phyloP scores from a whole-genome alignment of 2,329 filamentous ascomycete genomes.

The Ophiostoma piceae region DNA sequence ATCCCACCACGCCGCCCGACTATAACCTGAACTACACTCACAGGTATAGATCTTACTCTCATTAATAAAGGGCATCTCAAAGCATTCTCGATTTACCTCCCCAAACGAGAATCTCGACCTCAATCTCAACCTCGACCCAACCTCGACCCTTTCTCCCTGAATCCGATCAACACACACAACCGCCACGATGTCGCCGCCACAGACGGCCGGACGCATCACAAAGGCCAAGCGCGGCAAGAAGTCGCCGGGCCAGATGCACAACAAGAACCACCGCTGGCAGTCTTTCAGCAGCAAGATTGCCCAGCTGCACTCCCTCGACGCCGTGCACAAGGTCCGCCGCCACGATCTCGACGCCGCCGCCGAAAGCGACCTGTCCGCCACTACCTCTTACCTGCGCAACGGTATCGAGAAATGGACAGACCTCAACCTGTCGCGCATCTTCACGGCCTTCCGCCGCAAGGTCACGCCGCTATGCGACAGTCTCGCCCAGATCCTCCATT shows the following conservation, averaged over 20 bases:
- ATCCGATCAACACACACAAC: neutral
- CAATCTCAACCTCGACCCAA: neutral
- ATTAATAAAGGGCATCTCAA: neutral
- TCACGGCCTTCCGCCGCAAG: slow-evolving; percentile 69
- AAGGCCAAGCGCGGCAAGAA: slow-evolving; percentile 66
- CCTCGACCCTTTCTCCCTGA: neutral
- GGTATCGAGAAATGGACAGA: slow-evolving; percentile 86
- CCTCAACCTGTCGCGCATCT: slow-evolving; percentile 79
- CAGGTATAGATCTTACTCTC: neutral
- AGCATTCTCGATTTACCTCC: neutral
- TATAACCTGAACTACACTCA: neutral
- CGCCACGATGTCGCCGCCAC: slow-evolving; percentile 51
- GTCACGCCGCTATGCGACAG: slow-evolving; percentile 78
- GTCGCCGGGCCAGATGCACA: slow-evolving; percentile 46
- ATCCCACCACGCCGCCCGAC: neutral
- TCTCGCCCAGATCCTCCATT: slow-evolving; percentile 84
- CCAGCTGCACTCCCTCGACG: slow-evolving; percentile 84
- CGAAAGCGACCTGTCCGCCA: slow-evolving; percentile 66
- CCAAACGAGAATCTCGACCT: neutral
- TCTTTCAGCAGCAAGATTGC: slow-evolving; percentile 85
- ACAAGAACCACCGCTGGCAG: slow-evolving; percentile 84
- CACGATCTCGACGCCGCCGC: slow-evolving; percentile 61
- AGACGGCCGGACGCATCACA: slow-evolving; percentile 60
- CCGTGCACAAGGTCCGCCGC: slow-evolving; percentile 80
- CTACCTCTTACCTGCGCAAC: slow-evolving; percentile 80